Evolutionary conservation across 495 filamentous ascomycete genomes (phyloP).

Genomic region (Hypoxylon fragiforme): DNA sequence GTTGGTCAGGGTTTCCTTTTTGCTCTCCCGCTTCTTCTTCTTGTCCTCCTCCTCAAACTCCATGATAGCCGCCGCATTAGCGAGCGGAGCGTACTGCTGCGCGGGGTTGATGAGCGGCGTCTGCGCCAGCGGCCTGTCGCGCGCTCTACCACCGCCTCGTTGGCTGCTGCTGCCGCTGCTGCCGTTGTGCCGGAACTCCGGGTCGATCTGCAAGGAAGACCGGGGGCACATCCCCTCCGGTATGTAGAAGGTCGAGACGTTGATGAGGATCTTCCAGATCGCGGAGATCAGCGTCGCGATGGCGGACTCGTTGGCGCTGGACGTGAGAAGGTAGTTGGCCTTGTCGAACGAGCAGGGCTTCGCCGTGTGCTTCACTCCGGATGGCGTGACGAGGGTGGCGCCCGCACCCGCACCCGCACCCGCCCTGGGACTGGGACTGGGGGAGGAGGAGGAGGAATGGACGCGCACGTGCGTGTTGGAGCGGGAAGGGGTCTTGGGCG

Average conservation of each 20-base stretch:
- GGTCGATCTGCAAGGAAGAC: background rate
- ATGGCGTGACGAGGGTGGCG: slow-evolving; percentile 17
- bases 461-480: slow-evolving; percentile 16
- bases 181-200: background rate
- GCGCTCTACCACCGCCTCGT: too few species aligned
- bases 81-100: slow-evolving; percentile 13
- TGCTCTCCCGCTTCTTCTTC: too few species aligned
- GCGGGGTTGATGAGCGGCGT: slow-evolving; percentile 13
- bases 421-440: too few species aligned
- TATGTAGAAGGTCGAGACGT: slow-evolving; percentile 42
- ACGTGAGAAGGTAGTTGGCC: slow-evolving; percentile 49
- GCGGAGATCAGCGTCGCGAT: slow-evolving; percentile 43
- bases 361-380: slow-evolving; percentile 9
- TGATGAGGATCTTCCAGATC: slow-evolving; percentile 46
- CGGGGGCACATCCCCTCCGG: slow-evolving; percentile 27
- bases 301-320: slow-evolving; percentile 44
- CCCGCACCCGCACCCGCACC: slow-evolving; percentile 2
- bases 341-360: slow-evolving; percentile 41
- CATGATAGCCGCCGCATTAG: slow-evolving; percentile 10
- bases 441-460: background rate
- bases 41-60: slow-evolving; percentile 1
- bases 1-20: too few species aligned
- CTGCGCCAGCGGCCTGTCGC: slow-evolving; percentile 16
- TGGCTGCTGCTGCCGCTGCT: background rate
- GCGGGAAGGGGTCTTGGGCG: slow-evolving; percentile 6